Evolutionary conservation across 225 moss, liverwort and hornwort genomes (phyloP).

Genomic region (Asterella californica): DNA sequence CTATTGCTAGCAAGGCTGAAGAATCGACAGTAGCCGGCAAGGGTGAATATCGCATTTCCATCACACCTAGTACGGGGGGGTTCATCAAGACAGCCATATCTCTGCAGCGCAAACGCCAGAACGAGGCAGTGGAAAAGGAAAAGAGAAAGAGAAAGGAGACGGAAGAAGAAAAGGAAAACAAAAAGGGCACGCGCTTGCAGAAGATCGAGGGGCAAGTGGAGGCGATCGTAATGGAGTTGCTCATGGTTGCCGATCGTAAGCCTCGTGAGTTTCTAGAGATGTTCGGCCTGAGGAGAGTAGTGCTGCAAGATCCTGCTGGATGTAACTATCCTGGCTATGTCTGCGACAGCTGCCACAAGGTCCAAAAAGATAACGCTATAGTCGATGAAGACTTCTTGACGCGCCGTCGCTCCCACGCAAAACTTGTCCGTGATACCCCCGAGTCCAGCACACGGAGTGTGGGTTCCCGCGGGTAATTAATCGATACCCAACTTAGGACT

Average conservation of each 20-base stretch:
- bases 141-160: neutral
- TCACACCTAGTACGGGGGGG: neutral
- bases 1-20: neutral
- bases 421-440: too few relatives aligned
- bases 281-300: constrained; percentile 7
- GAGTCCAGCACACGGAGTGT: too few relatives aligned
- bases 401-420: too few relatives aligned
- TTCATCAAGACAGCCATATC: constrained; percentile 15
- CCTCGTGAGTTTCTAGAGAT: neutral
- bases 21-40: neutral
- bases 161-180: too few relatives aligned
- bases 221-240: constrained; percentile 4
- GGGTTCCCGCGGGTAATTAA: too few relatives aligned
- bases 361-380: too few relatives aligned
- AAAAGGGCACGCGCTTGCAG: too few relatives aligned
- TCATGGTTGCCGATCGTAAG: constrained; percentile 13
- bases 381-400: too few relatives aligned
- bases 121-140: neutral
- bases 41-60: constrained; percentile 14
- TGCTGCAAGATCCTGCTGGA: neutral
- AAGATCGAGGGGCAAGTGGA: neutral
- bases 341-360: neutral
- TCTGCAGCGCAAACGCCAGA: constrained; percentile 3
- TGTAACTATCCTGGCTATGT: neutral
- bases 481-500: too few relatives aligned